Base-by-base conservation (phyloP, 768 basidiomycete genomes). In the Gloeopeniophorella convolvens region DNA sequence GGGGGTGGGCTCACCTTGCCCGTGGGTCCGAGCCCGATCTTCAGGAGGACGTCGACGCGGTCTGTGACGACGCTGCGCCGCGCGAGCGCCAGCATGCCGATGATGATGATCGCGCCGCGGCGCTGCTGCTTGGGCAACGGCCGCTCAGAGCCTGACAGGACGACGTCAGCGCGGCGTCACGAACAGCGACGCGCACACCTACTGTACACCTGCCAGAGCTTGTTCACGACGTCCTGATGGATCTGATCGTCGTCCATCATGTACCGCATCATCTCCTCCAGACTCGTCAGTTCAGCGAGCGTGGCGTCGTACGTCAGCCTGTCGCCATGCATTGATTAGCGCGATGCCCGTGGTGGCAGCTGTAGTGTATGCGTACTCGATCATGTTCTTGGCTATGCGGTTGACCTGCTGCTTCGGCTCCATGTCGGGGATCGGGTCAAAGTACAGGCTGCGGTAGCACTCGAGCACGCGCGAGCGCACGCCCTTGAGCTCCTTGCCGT, bases 161-260 rank as follows among this genome's bases (percentile, higher is more conserved):
- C 4, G 13, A 7, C 23, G 30, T 44, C 28, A 44, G 16, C 9
- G 16, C 9, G 3, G 24, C 2, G 42, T 24, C 18, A 40, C 5
- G 8, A 18, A 45, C n/a, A 21, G n/a, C 5, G 27, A 21, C 5
- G 0, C 16, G 15, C 4, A 6, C 7, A 70, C 87, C 61, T 61
- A 93, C 94, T 85, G 65, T 98, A 99, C 23, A 94, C 89, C 59
- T 92, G 86, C 96, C 96, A 99, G 1, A 99, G 76, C 70, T 91
- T 95, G 35, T 79, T 73, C 56, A 93, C 82, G 37, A 98, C 85
- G 49, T 96, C 93, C 3, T 72, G 65, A 59, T 92, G 86, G 16
- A 99, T 78, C 28, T 83, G 82, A 3, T 77, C 80, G 41, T 94
- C 89, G 7, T 86, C 83, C 88, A 95, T 94, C 86, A 99, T 88